Percentiles rank a stretch among this genome's conserved stretches.
phyloP scores from a whole-genome alignment of 2,329 filamentous ascomycete genomes.

The Colletotrichum euphorbiae region DNA sequence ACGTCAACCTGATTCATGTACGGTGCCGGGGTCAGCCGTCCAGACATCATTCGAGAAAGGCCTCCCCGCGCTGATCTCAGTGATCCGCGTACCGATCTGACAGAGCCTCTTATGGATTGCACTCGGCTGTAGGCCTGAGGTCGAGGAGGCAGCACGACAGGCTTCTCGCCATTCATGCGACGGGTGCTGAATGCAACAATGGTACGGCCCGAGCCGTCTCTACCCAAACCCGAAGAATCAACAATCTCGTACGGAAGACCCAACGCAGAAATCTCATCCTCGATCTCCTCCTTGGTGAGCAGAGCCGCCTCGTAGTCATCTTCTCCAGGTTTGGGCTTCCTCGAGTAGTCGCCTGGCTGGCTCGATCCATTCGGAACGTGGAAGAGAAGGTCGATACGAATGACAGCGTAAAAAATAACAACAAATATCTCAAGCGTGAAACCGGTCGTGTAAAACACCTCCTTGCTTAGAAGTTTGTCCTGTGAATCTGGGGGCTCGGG shows the following conservation, averaged over 20 bases:
- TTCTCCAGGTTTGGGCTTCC: conserved; percentile 61
- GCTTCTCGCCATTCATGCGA: conserved; percentile 23
- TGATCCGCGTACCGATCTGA: conserved; percentile 29
- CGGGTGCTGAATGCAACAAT: conserved; percentile 34
- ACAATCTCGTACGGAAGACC: conserved; percentile 35
- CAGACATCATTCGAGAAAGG: conserved; percentile 23
- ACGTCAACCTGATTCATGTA: conserved; percentile 17
- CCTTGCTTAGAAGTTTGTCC: conserved; percentile 47
- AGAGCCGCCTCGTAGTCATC: conserved; percentile 32
- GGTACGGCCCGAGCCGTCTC: conserved; percentile 32
- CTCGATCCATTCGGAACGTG: conserved; percentile 47
- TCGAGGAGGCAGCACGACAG: conserved; percentile 15
- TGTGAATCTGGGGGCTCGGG: conserved; percentile 41
- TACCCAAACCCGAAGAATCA: conserved; percentile 29
- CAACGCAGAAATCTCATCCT: conserved; percentile 23
- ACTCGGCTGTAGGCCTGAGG: conserved; percentile 30
- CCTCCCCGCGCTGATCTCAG: conserved; percentile 24
- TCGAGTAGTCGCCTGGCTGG: conserved; percentile 46
- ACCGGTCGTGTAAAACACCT: conserved; percentile 50
- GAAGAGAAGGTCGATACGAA: conserved; percentile 47
- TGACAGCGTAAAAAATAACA: conserved; percentile 44
- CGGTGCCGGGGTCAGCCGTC: conserved; percentile 7
- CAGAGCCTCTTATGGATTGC: conserved; percentile 25
- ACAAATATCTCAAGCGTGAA: conserved; percentile 49
- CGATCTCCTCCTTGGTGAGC: conserved; percentile 33